Conservation (phyloP, 179 eudicot species). For the Spergularia azorica region DNA sequence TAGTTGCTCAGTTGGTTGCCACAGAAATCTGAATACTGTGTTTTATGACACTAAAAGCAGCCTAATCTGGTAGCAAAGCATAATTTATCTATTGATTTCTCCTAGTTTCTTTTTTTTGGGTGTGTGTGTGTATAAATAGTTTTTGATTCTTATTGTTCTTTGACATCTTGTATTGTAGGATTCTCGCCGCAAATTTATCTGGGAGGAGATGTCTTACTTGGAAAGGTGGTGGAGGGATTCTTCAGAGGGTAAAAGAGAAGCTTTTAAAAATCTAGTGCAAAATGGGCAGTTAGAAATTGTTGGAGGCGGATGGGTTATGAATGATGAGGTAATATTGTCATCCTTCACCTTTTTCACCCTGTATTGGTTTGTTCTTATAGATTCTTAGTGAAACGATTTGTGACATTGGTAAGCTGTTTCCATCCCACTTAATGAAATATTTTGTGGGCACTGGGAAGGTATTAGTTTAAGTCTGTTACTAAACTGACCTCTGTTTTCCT, state of each 20-base stretch:
- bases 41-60: neutral
- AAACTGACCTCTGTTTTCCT: conserved; percentile 18
- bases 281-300: conserved; percentile 96
- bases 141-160: conserved; percentile 7
- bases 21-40: neutral
- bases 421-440: neutral
- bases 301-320: conserved; percentile 99
- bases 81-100: neutral
- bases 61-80: neutral
- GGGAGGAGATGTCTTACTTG: conserved; percentile 99
- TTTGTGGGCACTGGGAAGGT: neutral
- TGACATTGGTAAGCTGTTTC: neutral
- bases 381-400: neutral
- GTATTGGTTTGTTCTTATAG: conserved; percentile 2
- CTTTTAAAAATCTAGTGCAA: conserved; percentile 61
- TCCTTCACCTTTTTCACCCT: neutral
- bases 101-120: neutral
- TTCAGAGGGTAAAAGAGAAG: conserved; percentile 58
- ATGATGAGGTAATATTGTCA: conserved; percentile 76
- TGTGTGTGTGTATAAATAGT: neutral
- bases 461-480: too few species aligned
- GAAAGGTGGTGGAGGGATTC: conserved; percentile 99
- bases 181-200: conserved; percentile 86
- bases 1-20: neutral
- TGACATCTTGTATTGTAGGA: conserved; percentile 55